Conservation (phyloP, 441 rosid genomes). For the Arabidopsis hybrid region DNA sequence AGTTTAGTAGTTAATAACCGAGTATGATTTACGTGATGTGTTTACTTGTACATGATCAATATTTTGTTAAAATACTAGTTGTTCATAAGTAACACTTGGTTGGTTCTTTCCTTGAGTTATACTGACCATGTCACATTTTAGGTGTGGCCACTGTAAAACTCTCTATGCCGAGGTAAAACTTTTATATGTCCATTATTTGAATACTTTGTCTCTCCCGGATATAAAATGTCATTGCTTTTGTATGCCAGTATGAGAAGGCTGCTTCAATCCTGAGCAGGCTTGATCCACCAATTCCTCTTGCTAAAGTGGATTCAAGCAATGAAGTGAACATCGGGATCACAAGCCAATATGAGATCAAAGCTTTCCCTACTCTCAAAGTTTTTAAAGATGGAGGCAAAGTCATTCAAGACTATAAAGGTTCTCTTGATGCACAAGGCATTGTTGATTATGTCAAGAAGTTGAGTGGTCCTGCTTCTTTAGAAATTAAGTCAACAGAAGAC, state of each 20-base stretch:
- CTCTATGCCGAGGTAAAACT: not conserved
- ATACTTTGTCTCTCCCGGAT: not conserved
- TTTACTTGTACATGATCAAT: too few species aligned
- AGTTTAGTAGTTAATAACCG: not conserved
- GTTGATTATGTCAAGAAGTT: not conserved
- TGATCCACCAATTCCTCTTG: slow-evolving; percentile 5
- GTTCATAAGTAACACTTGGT: not conserved
- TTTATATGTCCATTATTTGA: not conserved
- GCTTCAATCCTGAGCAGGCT: not conserved
- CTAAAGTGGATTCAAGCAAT: slow-evolving; percentile 9
- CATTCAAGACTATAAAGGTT: not conserved
- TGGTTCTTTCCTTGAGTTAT: not conserved
- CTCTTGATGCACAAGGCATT: not conserved
- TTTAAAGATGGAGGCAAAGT: not conserved
- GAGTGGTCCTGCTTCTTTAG: not conserved
- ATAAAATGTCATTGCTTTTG: not conserved
- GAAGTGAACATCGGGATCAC: not conserved
- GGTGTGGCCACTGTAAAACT: not conserved
- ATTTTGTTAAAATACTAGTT: too few species aligned
- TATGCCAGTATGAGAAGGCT: not conserved
- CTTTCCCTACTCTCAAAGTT: not conserved
- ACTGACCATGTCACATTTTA: not conserved
- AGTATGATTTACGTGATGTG: not conserved
- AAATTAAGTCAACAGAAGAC: not conserved
- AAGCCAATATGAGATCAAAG: not conserved